Evolutionary conservation across 768 basidiomycete genomes (phyloP).

Genomic region (Rhodocollybia butyracea): DNA sequence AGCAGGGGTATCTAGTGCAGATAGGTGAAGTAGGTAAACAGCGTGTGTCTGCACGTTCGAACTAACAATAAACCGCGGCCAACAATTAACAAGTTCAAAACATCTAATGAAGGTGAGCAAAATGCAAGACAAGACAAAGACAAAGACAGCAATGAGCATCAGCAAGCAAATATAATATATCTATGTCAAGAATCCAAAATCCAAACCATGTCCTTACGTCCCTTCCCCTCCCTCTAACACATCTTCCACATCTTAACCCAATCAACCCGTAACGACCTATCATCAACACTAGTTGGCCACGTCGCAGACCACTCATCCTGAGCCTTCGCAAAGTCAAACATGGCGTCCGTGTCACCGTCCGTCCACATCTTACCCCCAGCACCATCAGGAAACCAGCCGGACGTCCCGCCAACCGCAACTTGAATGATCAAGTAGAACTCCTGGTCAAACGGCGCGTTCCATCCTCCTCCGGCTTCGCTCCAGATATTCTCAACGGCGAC

Average conservation of each 20-base stretch:
- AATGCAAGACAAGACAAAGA: no score
- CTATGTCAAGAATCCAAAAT: no score
- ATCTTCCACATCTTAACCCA: constrained; percentile 50
- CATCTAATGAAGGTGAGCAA: no score
- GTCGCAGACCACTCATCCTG: constrained; percentile 65
- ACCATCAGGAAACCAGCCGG: constrained; percentile 86
- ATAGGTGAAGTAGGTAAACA: no score
- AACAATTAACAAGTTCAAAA: no score
- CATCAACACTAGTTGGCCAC: constrained; percentile 60
- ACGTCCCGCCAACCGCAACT: constrained; percentile 78
- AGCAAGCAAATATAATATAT: no score
- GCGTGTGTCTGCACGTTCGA: no score
- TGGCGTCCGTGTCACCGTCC: constrained; percentile 55
- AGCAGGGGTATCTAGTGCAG: no score
- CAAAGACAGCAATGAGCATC: no score
- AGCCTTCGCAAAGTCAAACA: constrained; percentile 63
- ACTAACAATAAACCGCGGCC: no score
- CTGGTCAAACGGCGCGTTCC: constrained; percentile 83
- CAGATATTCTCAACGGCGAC: constrained; percentile 64
- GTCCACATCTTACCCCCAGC: constrained; percentile 76
- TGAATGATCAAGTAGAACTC: constrained; percentile 79
- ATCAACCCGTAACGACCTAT: constrained; percentile 65
- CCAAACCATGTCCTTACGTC: no score
- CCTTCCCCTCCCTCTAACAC: no score
- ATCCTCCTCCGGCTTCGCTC: constrained; percentile 36